phyloP scores from a whole-genome alignment of 1,139 yeast species.

The Pneumocystis jirovecii region DNA sequence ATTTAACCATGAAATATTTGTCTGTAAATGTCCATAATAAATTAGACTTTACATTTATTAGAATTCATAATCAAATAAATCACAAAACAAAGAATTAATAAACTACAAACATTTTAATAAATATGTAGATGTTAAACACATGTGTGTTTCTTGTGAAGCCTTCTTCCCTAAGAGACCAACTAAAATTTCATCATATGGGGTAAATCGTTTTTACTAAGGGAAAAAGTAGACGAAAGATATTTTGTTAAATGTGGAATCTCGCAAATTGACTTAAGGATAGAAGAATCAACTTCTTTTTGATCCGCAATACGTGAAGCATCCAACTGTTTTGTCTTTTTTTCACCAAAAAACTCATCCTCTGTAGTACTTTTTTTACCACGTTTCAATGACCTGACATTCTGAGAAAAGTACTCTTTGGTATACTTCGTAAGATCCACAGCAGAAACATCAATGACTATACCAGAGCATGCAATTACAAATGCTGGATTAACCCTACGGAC shows the following conservation, averaged over 20 bases:
- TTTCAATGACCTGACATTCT: slow-evolving; percentile 55
- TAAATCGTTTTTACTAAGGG: slow-evolving; percentile 95
- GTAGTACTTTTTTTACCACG: slow-evolving; percentile 40
- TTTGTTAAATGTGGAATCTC: slow-evolving; percentile 96
- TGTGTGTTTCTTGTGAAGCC: neutral
- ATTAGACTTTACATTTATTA: neutral
- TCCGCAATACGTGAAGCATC: slow-evolving; percentile 94
- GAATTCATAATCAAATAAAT: neutral
- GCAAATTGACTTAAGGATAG: slow-evolving; percentile 86
- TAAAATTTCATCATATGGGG: slow-evolving; percentile 98
- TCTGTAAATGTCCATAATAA: neutral
- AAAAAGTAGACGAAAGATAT: slow-evolving; percentile 92
- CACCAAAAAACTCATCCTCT: slow-evolving; percentile 92
- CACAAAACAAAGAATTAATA: neutral
- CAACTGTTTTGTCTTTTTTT: slow-evolving; percentile 65
- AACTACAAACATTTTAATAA: neutral
- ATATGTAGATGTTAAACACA: neutral
- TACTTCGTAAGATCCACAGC: slow-evolving; percentile 82
- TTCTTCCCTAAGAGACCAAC: neutral
- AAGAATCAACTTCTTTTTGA: slow-evolving; percentile 93
- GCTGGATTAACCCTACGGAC: slow-evolving; percentile 93
- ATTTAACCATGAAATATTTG: too few species aligned
- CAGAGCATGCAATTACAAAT: slow-evolving; percentile 98
- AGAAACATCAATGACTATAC: slow-evolving; percentile 57
- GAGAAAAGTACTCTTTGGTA: slow-evolving; percentile 92